Evolutionary conservation across 768 basidiomycete genomes (phyloP).

Genomic region (Suillus lakei): DNA sequence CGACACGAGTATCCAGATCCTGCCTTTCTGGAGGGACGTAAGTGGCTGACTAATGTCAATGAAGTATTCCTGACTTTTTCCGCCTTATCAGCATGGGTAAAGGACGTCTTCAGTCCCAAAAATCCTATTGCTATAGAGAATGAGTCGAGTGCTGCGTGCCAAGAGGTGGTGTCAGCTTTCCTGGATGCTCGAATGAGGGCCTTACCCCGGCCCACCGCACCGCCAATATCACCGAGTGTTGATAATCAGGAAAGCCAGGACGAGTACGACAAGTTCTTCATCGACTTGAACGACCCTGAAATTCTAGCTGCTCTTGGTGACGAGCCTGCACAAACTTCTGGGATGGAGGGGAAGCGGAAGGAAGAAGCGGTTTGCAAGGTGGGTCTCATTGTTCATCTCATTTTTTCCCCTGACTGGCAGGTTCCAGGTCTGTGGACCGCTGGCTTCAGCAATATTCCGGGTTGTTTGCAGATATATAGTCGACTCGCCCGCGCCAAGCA

Average conservation of each 20-base stretch:
- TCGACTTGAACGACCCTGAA: constrained; percentile 66
- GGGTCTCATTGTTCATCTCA: constrained; percentile 16
- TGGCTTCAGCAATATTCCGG: constrained; percentile 60
- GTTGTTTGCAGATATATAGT: constrained; percentile 55
- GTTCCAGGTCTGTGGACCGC: constrained; percentile 14
- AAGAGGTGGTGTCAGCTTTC: constrained; percentile 62
- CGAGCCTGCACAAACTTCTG: constrained; percentile 25
- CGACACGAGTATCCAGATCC: constrained; percentile 63
- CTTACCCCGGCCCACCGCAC: constrained; percentile 48
- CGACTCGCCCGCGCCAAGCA: constrained; percentile 29
- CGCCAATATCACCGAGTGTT: constrained; percentile 24
- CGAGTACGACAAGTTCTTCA: constrained; percentile 62
- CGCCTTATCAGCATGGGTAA: constrained; percentile 58
- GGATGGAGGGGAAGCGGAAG: constrained; percentile 39
- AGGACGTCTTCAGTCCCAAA: constrained; percentile 49
- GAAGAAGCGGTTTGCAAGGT: constrained; percentile 60
- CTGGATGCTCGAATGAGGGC: constrained; percentile 58
- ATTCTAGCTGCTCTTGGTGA: constrained; percentile 58
- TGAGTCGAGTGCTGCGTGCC: constrained; percentile 57
- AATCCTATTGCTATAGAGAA: constrained; percentile 45
- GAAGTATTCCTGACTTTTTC: constrained; percentile 15
- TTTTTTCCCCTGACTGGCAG: not conserved
- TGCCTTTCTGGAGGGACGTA: constrained; percentile 57
- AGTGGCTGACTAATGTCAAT: constrained; percentile 25
- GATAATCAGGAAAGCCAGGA: constrained; percentile 80